phyloP scores from a whole-genome alignment of 2,329 filamentous ascomycete genomes.

The Alternaria gaisen region DNA sequence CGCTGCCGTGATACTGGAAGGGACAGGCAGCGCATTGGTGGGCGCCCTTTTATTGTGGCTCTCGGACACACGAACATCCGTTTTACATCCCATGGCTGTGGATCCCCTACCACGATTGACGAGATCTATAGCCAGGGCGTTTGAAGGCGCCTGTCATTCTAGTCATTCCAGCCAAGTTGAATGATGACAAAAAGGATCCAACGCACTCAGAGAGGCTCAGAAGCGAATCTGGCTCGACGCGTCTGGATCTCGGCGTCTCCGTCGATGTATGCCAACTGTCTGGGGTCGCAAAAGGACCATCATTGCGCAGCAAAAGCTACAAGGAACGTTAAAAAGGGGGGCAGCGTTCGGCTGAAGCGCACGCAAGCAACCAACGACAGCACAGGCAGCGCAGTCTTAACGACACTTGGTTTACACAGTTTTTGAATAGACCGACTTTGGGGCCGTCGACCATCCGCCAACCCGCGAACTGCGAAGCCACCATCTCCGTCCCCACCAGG shows the following conservation, averaged over 20 bases:
- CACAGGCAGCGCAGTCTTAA: conserved; percentile 11
- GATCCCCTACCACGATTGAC: conserved; percentile 23
- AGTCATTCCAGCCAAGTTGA: not conserved
- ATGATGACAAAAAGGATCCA: conserved; percentile 17
- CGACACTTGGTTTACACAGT: conserved; percentile 15
- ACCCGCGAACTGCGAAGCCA: conserved; percentile 32
- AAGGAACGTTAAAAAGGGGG: conserved; percentile 17
- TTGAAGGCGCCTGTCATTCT: conserved; percentile 33
- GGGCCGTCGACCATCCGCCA: conserved; percentile 12
- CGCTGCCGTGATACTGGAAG: conserved; percentile 21
- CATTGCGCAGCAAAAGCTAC: conserved; percentile 18
- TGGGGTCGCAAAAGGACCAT: conserved; percentile 10
- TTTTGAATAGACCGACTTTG: conserved; percentile 22
- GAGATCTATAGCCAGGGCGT: conserved; percentile 20
- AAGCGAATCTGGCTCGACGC: conserved; percentile 11
- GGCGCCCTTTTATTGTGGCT: conserved; percentile 9
- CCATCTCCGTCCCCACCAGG: conserved; percentile 24
- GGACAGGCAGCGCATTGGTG: conserved; percentile 21
- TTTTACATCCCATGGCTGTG: conserved; percentile 23
- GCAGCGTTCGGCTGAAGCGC: conserved; percentile 34
- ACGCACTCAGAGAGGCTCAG: conserved; percentile 2
- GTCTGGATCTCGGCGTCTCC: conserved; percentile 27
- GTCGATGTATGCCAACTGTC: conserved; percentile 26
- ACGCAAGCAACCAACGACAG: conserved; percentile 20
- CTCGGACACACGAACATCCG: conserved; percentile 19